These are phyloP conservation scores for Boletus tylopilopsis DNA, from an alignment of 768 basidiomycete genomes.

Conservation along the genomic window DNA sequence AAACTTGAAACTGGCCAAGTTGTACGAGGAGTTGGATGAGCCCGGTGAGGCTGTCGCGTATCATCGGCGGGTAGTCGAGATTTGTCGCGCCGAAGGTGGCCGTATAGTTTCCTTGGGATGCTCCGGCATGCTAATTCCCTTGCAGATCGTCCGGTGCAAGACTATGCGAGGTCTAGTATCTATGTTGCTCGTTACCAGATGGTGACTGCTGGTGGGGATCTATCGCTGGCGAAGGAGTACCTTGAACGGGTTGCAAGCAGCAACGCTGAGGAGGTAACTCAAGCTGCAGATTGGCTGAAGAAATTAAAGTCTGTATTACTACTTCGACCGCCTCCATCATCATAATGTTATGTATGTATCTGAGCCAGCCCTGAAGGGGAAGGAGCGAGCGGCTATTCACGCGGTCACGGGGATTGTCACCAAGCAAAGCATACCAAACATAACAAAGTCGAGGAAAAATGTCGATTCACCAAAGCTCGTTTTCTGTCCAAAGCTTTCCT, in stretches of 20 bases:
- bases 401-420: slow-evolving; percentile 36
- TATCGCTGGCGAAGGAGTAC: slow-evolving; percentile 68
- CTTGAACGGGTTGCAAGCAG: slow-evolving; percentile 70
- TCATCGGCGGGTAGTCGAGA: slow-evolving; percentile 76
- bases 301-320: slow-evolving; percentile 39
- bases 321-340: slow-evolving; percentile 10
- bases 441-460: slow-evolving; percentile 34
- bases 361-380: slow-evolving; percentile 32
- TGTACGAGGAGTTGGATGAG: slow-evolving; percentile 68
- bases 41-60: slow-evolving; percentile 67
- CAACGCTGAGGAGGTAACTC: slow-evolving; percentile 78
- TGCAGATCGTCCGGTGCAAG: slow-evolving; percentile 61
- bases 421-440: slow-evolving; percentile 39
- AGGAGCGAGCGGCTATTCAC: slow-evolving; percentile 22
- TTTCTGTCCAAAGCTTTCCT: slow-evolving; percentile 28
- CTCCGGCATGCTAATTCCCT: slow-evolving; percentile 7
- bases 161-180: slow-evolving; percentile 81
- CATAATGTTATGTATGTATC: background rate
- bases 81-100: slow-evolving; percentile 49
- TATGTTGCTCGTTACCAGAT: slow-evolving; percentile 82
- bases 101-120: slow-evolving; percentile 5
- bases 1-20: slow-evolving; percentile 67
- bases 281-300: slow-evolving; percentile 70
- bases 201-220: slow-evolving; percentile 54
- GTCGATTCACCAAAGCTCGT: slow-evolving; percentile 27